phyloP scores from a whole-genome alignment of 345 rosid genomes.

The Firmiana major region DNA sequence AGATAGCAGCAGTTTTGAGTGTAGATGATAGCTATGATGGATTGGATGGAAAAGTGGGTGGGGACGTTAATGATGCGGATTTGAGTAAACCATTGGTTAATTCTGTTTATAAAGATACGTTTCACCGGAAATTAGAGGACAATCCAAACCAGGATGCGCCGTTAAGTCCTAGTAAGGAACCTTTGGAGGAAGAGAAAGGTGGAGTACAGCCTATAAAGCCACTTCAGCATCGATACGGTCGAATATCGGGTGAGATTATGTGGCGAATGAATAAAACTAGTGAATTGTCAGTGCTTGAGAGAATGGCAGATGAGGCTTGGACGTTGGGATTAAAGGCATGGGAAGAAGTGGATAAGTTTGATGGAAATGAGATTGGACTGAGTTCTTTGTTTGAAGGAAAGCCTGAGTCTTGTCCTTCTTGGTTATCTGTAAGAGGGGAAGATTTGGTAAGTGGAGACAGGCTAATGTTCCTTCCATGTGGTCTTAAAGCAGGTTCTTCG shows the following conservation, averaged over 20 bases:
- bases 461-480: constrained; percentile 91
- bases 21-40: constrained; percentile 61
- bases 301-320: constrained; percentile 95
- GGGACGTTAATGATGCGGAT: constrained; percentile 45
- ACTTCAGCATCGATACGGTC: constrained; percentile 58
- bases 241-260: constrained; percentile 73
- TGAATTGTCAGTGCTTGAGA: constrained; percentile 62
- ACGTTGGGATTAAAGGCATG: constrained; percentile 85
- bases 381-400: constrained; percentile 40
- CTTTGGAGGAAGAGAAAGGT: constrained; percentile 37
- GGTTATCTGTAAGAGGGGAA: constrained; percentile 70
- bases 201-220: constrained; percentile 44
- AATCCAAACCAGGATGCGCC: constrained; percentile 48
- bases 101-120: constrained; percentile 64
- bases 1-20: constrained; percentile 61
- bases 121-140: constrained; percentile 66
- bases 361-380: constrained; percentile 36
- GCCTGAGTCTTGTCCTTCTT: constrained; percentile 70
- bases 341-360: constrained; percentile 67
- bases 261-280: constrained; percentile 62
- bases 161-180: constrained; percentile 48
- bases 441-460: constrained; percentile 59
- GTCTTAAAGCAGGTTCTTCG: constrained; percentile 91
- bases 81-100: constrained; percentile 45
- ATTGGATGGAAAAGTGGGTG: constrained; percentile 39